These are phyloP conservation scores for Curvularia sp. DNA, from an alignment of 2,329 filamentous ascomycete species.

Conservation along the genomic window DNA sequence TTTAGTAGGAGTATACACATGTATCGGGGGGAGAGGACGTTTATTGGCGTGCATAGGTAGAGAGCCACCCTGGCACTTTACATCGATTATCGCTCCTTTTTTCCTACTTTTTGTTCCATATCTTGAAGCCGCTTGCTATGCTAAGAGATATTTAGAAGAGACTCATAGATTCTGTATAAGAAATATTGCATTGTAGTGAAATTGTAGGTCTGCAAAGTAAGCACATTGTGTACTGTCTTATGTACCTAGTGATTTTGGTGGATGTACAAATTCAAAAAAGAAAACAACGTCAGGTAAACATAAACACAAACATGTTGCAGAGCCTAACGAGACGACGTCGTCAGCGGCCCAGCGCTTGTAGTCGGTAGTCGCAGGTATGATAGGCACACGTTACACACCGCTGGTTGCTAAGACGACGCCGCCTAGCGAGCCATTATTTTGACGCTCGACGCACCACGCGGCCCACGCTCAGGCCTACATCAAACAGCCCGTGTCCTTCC, in stretches of 20 bases:
- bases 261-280: no score
- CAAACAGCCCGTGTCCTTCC: conserved; percentile 27
- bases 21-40: conserved; percentile 44
- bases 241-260: no score
- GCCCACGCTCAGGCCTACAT: conserved; percentile 29
- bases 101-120: no score
- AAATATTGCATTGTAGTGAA: no score
- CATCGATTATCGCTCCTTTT: no score
- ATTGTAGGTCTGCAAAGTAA: no score
- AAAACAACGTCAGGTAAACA: neutral
- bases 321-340: neutral
- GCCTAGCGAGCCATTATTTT: conserved; percentile 25
- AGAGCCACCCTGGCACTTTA: no score
- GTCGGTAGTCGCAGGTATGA: neutral
- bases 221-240: no score
- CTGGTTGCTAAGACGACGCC: conserved; percentile 19
- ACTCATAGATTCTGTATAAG: no score
- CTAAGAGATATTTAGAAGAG: no score
- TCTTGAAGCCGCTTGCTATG: no score
- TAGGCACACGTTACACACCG: conserved; percentile 11
- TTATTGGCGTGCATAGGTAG: conserved; percentile 42
- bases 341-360: neutral
- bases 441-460: conserved; percentile 37
- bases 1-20: conserved; percentile 44
- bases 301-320: neutral